Evolutionary conservation across 2,329 filamentous ascomycete species (phyloP).

Genomic region (Penicillium hesseltinei): DNA sequence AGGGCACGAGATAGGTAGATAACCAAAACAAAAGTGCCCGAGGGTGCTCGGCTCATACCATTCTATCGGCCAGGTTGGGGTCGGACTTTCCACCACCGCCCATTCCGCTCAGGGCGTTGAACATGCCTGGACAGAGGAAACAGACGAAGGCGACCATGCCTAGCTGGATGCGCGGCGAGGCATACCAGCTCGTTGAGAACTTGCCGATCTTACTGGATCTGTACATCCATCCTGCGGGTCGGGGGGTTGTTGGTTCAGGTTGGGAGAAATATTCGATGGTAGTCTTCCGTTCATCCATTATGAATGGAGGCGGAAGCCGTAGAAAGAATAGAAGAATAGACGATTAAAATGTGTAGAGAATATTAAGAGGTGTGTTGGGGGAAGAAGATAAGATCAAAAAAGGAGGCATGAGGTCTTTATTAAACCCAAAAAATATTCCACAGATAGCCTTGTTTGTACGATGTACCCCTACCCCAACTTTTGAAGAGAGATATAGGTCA

Average conservation of each 20-base stretch:
- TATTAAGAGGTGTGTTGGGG: not conserved
- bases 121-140: conserved; percentile 68
- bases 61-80: conserved; percentile 54
- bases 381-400: not conserved
- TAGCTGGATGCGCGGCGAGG: conserved; percentile 68
- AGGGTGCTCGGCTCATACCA: conserved; percentile 20
- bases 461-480: not conserved
- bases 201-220: conserved; percentile 53
- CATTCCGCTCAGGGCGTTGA: conserved; percentile 60
- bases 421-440: not conserved
- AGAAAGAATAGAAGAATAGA: not conserved
- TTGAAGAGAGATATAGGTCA: not conserved
- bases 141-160: conserved; percentile 64
- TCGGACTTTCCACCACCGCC: conserved; percentile 59
- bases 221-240: conserved; percentile 52
- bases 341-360: not conserved
- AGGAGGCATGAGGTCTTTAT: not conserved
- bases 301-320: not conserved
- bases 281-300: conserved; percentile 5
- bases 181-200: conserved; percentile 60
- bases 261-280: not conserved
- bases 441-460: not conserved
- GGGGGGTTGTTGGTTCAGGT: not conserved
- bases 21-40: not conserved
- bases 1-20: not conserved